Base-by-base conservation (phyloP, 805 yeast species). In the Saccharomycopsis sp. region DNA sequence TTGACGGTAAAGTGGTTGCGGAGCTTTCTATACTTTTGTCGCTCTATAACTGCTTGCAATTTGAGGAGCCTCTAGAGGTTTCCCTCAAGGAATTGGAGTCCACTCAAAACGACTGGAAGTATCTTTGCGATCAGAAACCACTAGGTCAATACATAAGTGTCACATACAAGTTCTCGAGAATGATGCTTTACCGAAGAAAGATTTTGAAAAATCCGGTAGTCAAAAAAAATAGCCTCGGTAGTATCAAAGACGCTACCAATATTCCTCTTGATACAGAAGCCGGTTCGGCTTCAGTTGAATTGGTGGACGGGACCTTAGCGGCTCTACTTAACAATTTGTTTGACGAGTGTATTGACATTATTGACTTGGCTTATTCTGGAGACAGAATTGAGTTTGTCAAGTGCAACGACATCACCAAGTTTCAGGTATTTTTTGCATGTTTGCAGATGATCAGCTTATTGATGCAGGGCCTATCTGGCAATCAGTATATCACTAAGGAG, bases 1-100 rank as follows among this genome's bases (percentile, higher is more conserved):
- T 87, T 67, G 96, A 88, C 66, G 89, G 88, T n/a, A 71, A 94
- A 59, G 85, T 88, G 82, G 84, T 87, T 5, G 84, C 90, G 47
- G 95, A 88, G 68, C 81, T 86, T 54, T 79, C 83, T 18, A 44
- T 44, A 44, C 16, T 44, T 12, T 44, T 44, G 21, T 44, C 48
- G 18, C 21, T 44, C 7, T 44, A 44, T 44, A 44, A 44, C 21
- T 44, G 48, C 48, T 18, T 44, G 16, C 48, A 44, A 44, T 44
- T 44, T 12, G 48, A 44, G 12, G 48, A 44, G 16, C 48, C 48
- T 5, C 16, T 44, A 12, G 48, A 44, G 16, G 48, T 44, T 12
- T 44, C 48, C 12, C 18, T 44, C 18, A 44, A 18, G 16, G 48
- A 44, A 44, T 44, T 44, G 48, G 48, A 44, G 16, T 44, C 1